A percentile compares a stretch with the other conserved stretches of the same genome.
Evolutionary conservation across 2,329 filamentous ascomycete species (phyloP).

Genomic region (Aspergillus uvarum): DNA sequence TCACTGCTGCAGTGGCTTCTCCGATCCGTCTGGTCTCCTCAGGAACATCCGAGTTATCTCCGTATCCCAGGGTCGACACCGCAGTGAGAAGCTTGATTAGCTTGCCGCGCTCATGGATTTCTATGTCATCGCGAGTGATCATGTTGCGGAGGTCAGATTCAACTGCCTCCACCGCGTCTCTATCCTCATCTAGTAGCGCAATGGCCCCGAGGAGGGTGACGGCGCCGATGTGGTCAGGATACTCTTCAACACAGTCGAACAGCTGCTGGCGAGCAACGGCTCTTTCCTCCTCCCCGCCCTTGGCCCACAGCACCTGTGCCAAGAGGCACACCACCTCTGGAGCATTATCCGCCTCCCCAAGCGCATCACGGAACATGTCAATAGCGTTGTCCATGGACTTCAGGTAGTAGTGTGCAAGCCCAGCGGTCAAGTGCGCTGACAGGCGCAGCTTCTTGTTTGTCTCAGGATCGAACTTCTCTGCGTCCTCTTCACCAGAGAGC

Average conservation of each 20-base stretch:
- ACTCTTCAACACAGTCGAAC: conserved; percentile 73
- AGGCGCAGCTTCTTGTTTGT: conserved; percentile 70
- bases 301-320: conserved; percentile 90
- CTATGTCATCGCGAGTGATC: conserved; percentile 65
- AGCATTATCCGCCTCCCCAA: conserved; percentile 72
- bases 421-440: conserved; percentile 81
- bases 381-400: conserved; percentile 68
- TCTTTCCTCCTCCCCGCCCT: conserved; percentile 71
- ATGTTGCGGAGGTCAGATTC: conserved; percentile 72
- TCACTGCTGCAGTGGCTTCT: conserved; percentile 72
- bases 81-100: conserved; percentile 75
- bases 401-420: conserved; percentile 75
- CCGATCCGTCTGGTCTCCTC: conserved; percentile 55
- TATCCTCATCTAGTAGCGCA: conserved; percentile 75
- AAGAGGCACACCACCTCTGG: conserved; percentile 85
- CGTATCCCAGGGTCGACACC: conserved; percentile 61
- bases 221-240: conserved; percentile 74
- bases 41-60: conserved; percentile 41
- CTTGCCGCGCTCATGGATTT: conserved; percentile 62
- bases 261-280: conserved; percentile 75
- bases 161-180: conserved; percentile 77
- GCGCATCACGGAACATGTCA: conserved; percentile 73
- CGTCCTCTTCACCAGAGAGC: conserved; percentile 70
- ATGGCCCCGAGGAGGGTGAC: conserved; percentile 81
- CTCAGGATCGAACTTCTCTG: conserved; percentile 61